Evolutionary conservation across 768 basidiomycete species (phyloP), one percentile per base, ranked within the genome.

Genomic region (Pulveroboletus ravenelii): DNA sequence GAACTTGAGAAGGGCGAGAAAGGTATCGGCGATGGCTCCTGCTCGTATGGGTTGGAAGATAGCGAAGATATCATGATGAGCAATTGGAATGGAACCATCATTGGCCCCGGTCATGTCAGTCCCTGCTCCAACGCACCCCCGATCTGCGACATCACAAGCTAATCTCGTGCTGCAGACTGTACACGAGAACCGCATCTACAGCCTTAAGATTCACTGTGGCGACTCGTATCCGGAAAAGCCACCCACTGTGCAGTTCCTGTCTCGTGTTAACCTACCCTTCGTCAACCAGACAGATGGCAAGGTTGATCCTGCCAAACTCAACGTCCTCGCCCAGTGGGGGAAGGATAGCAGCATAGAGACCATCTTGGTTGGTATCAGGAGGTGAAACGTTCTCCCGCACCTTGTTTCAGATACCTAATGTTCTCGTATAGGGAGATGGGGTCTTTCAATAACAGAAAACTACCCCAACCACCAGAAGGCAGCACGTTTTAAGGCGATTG

Each of bases 1-100:
- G 96, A 99, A 75, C 87, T 99, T 57, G 96, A 99, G 71, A 97
- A 98, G 72, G 96, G 96, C 63, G 96, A 99, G 78, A 99, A 99
- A 70, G 96, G 96, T 46, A 93, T 98, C 67, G 95, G 95, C 56
- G 95, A 97, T 73, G 95, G 94, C 48, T 92, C 89, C 15, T 96
- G 93, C 74, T 95, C 93, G 17, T 99, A 98, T 62, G 96, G 96
- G 36, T 75, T 99, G 52, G 91, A 92, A 72, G 92, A 97, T 70
- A 72, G 85, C 60, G 94, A 98, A 66, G 96, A 98, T 78, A 87
- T 95, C 74, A 76, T 91, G 75, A 97, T 99, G 94, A 87, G 82
- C 72, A 78, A 91, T 69, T 99, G 96, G 96, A 97, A 96, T 64
- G 95, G 96, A 45, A 99, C 96, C 18, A 94, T 99, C 74, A 92